A percentile compares a stretch with the other conserved stretches of the same genome.
Conservation (phyloP, 257 asterid species). For the Petunia axillaris region DNA sequence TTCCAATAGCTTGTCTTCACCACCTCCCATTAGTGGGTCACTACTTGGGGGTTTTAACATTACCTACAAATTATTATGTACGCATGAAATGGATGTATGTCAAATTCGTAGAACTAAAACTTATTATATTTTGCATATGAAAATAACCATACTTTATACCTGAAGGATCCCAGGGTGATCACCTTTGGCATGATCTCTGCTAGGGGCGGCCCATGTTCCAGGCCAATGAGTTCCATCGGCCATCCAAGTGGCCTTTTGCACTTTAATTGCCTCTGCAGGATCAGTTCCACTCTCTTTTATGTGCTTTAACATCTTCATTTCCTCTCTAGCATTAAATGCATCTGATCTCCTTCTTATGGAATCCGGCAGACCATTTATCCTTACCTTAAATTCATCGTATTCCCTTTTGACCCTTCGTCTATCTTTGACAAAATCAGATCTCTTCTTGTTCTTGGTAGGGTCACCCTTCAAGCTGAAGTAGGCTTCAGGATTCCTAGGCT, state of each 20-base stretch:
- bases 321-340: slow-evolving; percentile 47
- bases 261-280: slow-evolving; percentile 37
- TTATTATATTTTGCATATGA: neutral
- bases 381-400: slow-evolving; percentile 49
- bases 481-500: slow-evolving; percentile 49
- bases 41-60: slow-evolving; percentile 49
- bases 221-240: slow-evolving; percentile 58
- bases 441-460: slow-evolving; percentile 46
- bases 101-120: neutral
- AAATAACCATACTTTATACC: slow-evolving; percentile 16
- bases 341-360: slow-evolving; percentile 48
- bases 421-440: slow-evolving; percentile 48
- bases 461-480: slow-evolving; percentile 43
- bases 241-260: slow-evolving; percentile 51
- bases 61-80: slow-evolving; percentile 31
- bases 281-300: slow-evolving; percentile 47
- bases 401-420: slow-evolving; percentile 45
- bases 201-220: slow-evolving; percentile 38
- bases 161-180: slow-evolving; percentile 50
- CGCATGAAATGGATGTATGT: neutral
- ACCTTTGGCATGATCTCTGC: slow-evolving; percentile 44
- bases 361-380: slow-evolving; percentile 43
- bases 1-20: slow-evolving; percentile 34
- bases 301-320: slow-evolving; percentile 47
- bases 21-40: slow-evolving; percentile 41